These are phyloP conservation scores for Orbilia ellipsospora DNA, from an alignment of 2,329 filamentous ascomycete species.

Conservation along the genomic window DNA sequence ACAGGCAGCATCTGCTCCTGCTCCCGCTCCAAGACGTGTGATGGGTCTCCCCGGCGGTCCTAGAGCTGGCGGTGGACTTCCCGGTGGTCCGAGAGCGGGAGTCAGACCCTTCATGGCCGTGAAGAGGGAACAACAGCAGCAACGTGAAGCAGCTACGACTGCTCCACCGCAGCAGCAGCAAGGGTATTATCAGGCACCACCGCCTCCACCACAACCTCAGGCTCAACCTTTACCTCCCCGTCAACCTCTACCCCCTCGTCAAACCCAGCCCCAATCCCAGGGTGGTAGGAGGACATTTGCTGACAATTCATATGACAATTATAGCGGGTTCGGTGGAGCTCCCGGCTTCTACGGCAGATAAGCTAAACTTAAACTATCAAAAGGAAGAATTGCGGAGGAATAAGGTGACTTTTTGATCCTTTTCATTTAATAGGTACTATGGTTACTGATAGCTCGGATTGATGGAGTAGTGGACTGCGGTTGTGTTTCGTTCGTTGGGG, in stretches of 20 bases:
- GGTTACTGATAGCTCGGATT: too few relatives aligned
- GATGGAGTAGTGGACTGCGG: too few relatives aligned
- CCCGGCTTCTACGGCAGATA: conserved; percentile 47
- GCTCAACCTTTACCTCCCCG: conserved; percentile 12
- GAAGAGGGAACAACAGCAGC: conserved; percentile 49
- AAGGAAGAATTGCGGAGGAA: too few relatives aligned
- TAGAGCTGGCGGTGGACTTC: conserved; percentile 17
- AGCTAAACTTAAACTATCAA: background rate
- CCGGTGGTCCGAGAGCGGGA: conserved; percentile 34
- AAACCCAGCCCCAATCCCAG: background rate
- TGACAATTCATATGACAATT: conserved; percentile 25
- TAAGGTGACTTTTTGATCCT: too few relatives aligned
- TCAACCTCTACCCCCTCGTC: conserved; percentile 7
- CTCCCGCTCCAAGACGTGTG: conserved; percentile 14
- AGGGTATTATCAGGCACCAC: conserved; percentile 17
- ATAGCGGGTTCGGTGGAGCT: conserved; percentile 21
- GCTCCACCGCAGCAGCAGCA: conserved; percentile 40
- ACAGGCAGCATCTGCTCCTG: conserved; percentile 30
- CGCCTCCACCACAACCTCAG: conserved; percentile 27
- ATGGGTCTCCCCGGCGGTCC: conserved; percentile 37
- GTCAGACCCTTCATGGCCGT: conserved; percentile 47
- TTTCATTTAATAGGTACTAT: too few relatives aligned
- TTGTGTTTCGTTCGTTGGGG: too few relatives aligned
- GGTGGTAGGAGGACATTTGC: conserved; percentile 39
- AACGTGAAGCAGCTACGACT: conserved; percentile 10